Evolutionary conservation across 345 rosid species (phyloP).

Genomic region (Brassica nigra): DNA sequence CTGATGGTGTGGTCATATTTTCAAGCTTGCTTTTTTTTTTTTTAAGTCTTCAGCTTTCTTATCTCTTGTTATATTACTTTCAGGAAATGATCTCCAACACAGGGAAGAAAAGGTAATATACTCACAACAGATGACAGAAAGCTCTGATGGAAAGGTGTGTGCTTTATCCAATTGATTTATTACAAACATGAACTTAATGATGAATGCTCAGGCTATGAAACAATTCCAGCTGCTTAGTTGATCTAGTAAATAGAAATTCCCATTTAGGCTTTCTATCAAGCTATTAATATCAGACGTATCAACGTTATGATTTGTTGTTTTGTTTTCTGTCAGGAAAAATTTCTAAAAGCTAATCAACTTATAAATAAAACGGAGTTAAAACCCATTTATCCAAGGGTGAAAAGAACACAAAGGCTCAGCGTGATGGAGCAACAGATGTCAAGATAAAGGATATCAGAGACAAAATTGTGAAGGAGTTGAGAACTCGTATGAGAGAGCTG

Average conservation of each 20-base stretch:
- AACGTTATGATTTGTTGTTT: not conserved
- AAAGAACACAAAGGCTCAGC: constrained; percentile 43
- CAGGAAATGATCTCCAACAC: constrained; percentile 50
- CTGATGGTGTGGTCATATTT: constrained; percentile 46
- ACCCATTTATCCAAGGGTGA: constrained; percentile 46
- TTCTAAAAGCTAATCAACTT: constrained; percentile 33
- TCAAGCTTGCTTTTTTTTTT: constrained; percentile 10
- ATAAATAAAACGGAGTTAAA: constrained; percentile 38
- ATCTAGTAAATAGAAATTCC: constrained; percentile 14
- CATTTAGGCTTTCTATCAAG: not conserved
- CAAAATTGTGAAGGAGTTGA: constrained; percentile 74
- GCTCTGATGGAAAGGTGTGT: constrained; percentile 53
- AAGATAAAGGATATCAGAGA: constrained; percentile 78
- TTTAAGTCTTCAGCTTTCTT: constrained; percentile 23
- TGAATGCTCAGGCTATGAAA: constrained; percentile 8
- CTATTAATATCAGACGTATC: not conserved
- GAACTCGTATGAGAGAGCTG: constrained; percentile 63
- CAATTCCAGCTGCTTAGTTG: not conserved
- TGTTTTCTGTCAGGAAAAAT: constrained; percentile 46
- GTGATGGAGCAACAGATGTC: constrained; percentile 44
- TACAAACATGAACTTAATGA: not conserved
- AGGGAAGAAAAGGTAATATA: constrained; percentile 38
- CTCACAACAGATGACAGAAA: constrained; percentile 34
- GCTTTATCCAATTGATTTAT: not conserved
- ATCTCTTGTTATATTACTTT: constrained; percentile 26